Evolutionary conservation across 1,284 basidiomycete genomes (phyloP).

Genomic region (Ceratobasidium sp.): DNA sequence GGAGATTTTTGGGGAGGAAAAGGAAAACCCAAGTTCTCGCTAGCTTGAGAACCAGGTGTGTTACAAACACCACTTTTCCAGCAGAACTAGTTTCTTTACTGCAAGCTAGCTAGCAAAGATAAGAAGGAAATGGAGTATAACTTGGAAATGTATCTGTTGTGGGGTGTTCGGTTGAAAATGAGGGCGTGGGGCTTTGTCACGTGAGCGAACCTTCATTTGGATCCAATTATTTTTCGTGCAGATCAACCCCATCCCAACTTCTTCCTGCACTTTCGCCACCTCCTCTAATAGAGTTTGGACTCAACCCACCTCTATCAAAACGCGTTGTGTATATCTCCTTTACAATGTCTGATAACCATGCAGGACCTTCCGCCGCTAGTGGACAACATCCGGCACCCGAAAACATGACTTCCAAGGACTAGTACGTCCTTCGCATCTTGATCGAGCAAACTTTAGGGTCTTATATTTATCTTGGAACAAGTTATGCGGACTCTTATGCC

Average conservation of each 20-base stretch:
- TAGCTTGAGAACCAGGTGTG: too few species aligned
- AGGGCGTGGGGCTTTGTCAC: background rate
- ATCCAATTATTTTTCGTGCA: conserved; percentile 41
- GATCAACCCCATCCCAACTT: conserved; percentile 17
- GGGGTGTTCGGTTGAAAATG: background rate
- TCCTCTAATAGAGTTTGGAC: background rate
- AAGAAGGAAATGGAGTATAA: too few species aligned
- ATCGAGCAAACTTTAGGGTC: background rate
- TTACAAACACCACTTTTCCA: too few species aligned
- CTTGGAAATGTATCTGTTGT: too few species aligned
- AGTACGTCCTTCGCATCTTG: conserved; percentile 10
- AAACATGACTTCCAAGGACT: conserved; percentile 43
- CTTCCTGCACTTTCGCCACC: conserved; percentile 16
- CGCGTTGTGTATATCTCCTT: background rate
- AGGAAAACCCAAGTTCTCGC: too few species aligned
- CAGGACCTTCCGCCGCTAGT: conserved; percentile 23
- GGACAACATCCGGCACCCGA: conserved; percentile 5
- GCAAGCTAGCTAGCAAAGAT: too few species aligned
- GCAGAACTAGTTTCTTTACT: too few species aligned
- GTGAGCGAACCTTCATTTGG: conserved; percentile 22
- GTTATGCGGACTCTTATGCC: conserved; percentile 93
- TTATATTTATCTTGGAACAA: conserved; percentile 54
- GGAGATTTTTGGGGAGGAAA: too few species aligned
- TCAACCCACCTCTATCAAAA: background rate
- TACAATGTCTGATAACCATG: conserved; percentile 24